Conservation (phyloP, 1,284 basidiomycete species). For the Malassezia pachydermatis region DNA sequence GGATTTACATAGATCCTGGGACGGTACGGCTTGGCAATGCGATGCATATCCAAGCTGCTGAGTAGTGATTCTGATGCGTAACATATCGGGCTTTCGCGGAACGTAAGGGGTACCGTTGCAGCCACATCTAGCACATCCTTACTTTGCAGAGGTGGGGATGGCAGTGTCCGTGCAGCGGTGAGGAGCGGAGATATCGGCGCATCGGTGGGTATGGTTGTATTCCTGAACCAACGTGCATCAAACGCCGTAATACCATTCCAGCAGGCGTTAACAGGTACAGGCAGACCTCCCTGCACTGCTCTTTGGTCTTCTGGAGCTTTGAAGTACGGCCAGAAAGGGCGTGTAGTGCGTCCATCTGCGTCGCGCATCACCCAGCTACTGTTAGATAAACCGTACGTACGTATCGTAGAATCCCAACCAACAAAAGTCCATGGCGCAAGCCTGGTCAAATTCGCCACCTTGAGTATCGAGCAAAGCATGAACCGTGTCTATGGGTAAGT, state of each 20-base stretch:
- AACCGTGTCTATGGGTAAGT: constrained; percentile 21
- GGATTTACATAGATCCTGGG: constrained; percentile 53
- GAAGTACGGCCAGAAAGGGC: constrained; percentile 56
- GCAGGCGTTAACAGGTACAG: constrained; percentile 54
- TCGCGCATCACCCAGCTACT: constrained; percentile 32
- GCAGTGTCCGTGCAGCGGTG: background rate
- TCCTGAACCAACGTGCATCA: constrained; percentile 50
- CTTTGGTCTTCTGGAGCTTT: constrained; percentile 49
- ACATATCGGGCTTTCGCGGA: constrained; percentile 53
- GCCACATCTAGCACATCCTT: constrained; percentile 35
- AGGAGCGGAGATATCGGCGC: background rate
- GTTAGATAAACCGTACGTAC: constrained; percentile 49
- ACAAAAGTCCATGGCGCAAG: constrained; percentile 55
- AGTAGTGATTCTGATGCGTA: constrained; percentile 56
- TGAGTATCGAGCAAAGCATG: constrained; percentile 53
- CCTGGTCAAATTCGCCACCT: constrained; percentile 54
- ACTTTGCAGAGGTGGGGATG: background rate
- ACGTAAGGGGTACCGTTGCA: constrained; percentile 48
- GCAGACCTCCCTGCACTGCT: constrained; percentile 45
- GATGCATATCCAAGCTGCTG: constrained; percentile 55
- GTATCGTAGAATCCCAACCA: constrained; percentile 53
- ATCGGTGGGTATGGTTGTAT: background rate
- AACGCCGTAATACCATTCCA: constrained; percentile 59
- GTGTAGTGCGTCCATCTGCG: constrained; percentile 44
- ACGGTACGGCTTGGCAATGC: constrained; percentile 49